These are phyloP conservation scores for Mucor lusitanicus DNA, from an alignment of 371 early-diverging fungal species.

Conservation along the genomic window DNA sequence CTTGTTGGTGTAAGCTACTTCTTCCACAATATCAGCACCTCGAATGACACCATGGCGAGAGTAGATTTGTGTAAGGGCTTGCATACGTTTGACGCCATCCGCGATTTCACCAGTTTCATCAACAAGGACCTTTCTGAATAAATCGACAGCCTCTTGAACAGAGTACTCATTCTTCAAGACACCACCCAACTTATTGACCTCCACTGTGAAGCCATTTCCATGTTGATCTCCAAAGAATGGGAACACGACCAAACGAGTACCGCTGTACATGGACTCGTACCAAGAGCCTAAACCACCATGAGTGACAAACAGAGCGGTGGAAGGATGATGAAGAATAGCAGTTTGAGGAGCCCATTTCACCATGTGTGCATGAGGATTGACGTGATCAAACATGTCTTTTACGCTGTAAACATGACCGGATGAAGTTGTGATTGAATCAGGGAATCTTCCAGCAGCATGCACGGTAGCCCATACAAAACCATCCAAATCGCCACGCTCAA, in stretches of 20 bases:
- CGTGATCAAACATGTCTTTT: not conserved
- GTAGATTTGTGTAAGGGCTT: constrained; percentile 20
- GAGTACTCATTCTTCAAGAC: not conserved
- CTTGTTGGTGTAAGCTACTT: constrained; percentile 14
- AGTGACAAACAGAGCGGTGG: constrained; percentile 31
- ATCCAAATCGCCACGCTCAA: constrained; percentile 27
- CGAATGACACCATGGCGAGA: constrained; percentile 13
- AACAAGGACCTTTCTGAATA: not conserved
- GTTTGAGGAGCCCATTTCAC: constrained; percentile 40
- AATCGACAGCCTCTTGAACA: not conserved
- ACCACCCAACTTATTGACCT: not conserved
- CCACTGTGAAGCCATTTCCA: constrained; percentile 11
- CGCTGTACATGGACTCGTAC: constrained; percentile 36
- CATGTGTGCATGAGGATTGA: constrained; percentile 1
- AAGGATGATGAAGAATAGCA: constrained; percentile 40
- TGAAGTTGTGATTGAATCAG: constrained; percentile 5
- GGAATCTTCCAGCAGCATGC: constrained; percentile 7
- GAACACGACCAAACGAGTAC: constrained; percentile 29
- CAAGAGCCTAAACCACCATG: constrained; percentile 43
- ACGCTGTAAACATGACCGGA: constrained; percentile 8
- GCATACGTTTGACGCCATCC: constrained; percentile 13
- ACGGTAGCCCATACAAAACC: constrained; percentile 36
- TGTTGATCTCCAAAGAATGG: constrained; percentile 51
- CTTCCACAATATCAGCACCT: constrained; percentile 32
- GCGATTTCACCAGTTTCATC: constrained; percentile 13